Percentiles rank a stretch among this genome's conserved stretches.
Conservation (phyloP, 495 filamentous ascomycete genomes). For the Aspergillus heteromorphus region DNA sequence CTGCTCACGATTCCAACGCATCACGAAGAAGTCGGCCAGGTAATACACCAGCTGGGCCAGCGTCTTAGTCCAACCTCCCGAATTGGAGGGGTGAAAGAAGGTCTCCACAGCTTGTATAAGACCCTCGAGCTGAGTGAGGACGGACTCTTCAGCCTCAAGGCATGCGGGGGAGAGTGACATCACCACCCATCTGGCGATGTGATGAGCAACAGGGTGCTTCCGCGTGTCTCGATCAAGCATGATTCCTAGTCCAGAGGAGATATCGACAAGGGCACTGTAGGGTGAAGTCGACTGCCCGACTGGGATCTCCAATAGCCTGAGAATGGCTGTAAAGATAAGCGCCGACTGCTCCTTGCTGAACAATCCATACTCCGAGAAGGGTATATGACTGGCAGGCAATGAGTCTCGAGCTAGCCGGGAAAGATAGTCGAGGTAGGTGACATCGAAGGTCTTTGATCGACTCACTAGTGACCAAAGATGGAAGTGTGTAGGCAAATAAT, state of each 20-base stretch:
- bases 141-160: slow-evolving; percentile 69
- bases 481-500: slow-evolving; percentile 87
- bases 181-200: slow-evolving; percentile 92
- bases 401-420: slow-evolving; percentile 83
- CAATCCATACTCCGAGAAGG: slow-evolving; percentile 82
- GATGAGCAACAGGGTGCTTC: slow-evolving; percentile 86
- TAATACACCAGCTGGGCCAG: slow-evolving; percentile 89
- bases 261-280: slow-evolving; percentile 77
- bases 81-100: slow-evolving; percentile 98
- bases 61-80: slow-evolving; percentile 85
- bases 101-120: slow-evolving; percentile 95
- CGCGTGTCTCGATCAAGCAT: slow-evolving; percentile 86
- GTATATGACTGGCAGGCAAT: slow-evolving; percentile 64
- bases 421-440: slow-evolving; percentile 80
- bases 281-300: slow-evolving; percentile 94
- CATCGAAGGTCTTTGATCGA: slow-evolving; percentile 81
- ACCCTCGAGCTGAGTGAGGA: slow-evolving; percentile 82
- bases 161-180: slow-evolving; percentile 88
- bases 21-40: slow-evolving; percentile 92
- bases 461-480: slow-evolving; percentile 94
- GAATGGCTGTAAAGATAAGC: slow-evolving; percentile 84
- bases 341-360: slow-evolving; percentile 90
- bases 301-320: slow-evolving; percentile 89
- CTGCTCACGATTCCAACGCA: slow-evolving; percentile 93
- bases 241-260: slow-evolving; percentile 71